Evolutionary conservation across 129 eudicot genomes (phyloP).

Genomic region (Helianthus tuberosus): DNA sequence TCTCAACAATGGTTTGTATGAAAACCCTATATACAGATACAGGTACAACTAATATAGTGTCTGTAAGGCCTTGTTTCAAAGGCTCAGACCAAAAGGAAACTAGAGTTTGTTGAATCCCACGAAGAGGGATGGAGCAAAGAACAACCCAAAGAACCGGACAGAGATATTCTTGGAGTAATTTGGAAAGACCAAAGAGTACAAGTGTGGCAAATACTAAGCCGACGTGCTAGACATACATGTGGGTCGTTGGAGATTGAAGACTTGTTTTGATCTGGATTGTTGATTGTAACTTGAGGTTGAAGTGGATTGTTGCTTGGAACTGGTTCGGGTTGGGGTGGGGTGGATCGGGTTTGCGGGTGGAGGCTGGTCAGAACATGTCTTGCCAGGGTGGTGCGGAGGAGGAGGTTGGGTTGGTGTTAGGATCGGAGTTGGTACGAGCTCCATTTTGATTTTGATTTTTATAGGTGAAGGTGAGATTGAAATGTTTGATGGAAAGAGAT

Average conservation of each 20-base stretch:
- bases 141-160: constrained; percentile 91
- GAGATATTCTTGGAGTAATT: constrained; percentile 71
- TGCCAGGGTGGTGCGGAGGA: constrained; percentile 74
- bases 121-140: constrained; percentile 84
- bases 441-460: too few species aligned
- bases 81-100: constrained; percentile 89
- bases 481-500: too few species aligned
- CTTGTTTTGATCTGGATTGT: not conserved
- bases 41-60: constrained; percentile 81
- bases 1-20: constrained; percentile 70
- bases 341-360: constrained; percentile 59
- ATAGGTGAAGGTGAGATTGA: too few species aligned
- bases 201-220: constrained; percentile 67
- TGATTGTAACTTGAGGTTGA: not conserved
- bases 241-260: constrained; percentile 52
- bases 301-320: constrained; percentile 15
- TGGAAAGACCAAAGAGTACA: constrained; percentile 60
- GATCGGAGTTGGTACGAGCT: too few species aligned
- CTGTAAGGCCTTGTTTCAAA: constrained; percentile 66
- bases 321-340: constrained; percentile 27
- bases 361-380: constrained; percentile 97
- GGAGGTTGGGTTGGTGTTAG: constrained; percentile 17
- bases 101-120: constrained; percentile 82
- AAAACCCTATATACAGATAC: constrained; percentile 69
- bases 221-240: constrained; percentile 83